These are phyloP conservation scores for Dothideomycetidae sp. DNA, from an alignment of 2,329 filamentous ascomycete genomes.

Conservation along the genomic window DNA sequence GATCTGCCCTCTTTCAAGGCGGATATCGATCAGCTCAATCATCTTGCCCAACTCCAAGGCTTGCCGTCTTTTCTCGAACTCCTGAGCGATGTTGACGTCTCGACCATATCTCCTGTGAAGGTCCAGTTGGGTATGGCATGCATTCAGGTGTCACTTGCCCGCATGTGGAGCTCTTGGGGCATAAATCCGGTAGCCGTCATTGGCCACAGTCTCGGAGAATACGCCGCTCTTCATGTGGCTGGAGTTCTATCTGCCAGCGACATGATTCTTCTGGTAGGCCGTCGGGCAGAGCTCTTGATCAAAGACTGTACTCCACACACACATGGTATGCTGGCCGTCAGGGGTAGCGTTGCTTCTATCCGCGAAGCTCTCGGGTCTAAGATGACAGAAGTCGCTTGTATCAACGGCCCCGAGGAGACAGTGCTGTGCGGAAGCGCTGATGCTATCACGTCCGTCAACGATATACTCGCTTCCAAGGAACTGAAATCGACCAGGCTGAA, in stretches of 20 bases:
- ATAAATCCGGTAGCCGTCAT: constrained; percentile 40
- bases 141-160: constrained; percentile 38
- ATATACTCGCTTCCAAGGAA: constrained; percentile 36
- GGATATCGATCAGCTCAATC: constrained; percentile 37
- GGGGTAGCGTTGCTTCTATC: constrained; percentile 37
- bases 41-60: constrained; percentile 31
- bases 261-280: constrained; percentile 57
- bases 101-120: constrained; percentile 36
- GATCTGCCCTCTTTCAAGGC: constrained; percentile 33
- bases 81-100: constrained; percentile 34
- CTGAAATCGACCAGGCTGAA: constrained; percentile 50
- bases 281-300: constrained; percentile 50
- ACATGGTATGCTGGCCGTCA: constrained; percentile 52
- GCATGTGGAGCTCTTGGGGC: constrained; percentile 40
- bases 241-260: constrained; percentile 58
- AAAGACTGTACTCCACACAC: constrained; percentile 50
- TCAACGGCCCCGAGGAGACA: constrained; percentile 61
- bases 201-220: constrained; percentile 54
- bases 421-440: constrained; percentile 53
- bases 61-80: constrained; percentile 37
- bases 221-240: constrained; percentile 55
- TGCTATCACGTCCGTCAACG: constrained; percentile 41
- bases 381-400: constrained; percentile 49
- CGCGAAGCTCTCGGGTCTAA: constrained; percentile 37
- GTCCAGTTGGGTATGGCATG: constrained; percentile 40